Evolutionary conservation across 441 rosid species (phyloP).

Genomic region (Pelargonium exstipulatum): DNA sequence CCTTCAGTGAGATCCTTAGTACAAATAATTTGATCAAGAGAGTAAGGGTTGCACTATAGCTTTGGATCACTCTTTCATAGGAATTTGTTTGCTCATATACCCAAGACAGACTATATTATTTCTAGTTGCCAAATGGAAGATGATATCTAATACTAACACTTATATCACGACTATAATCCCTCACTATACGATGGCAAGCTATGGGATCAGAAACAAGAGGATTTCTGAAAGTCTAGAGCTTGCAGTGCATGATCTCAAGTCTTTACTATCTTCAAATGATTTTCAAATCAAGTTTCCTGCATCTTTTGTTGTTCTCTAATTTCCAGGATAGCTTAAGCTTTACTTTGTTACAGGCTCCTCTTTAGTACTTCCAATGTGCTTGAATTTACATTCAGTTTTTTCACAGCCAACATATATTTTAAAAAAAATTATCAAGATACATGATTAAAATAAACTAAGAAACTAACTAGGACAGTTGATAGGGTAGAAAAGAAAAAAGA

Average conservation of each 20-base stretch:
- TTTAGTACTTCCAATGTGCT: too few species aligned
- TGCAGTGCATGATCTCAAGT: not conserved
- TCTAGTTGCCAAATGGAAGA: not conserved
- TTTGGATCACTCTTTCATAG: not conserved
- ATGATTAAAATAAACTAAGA: not conserved
- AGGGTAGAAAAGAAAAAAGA: slow-evolving; percentile 1
- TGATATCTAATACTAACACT: not conserved
- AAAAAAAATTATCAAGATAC: not conserved
- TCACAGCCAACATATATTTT: too few species aligned
- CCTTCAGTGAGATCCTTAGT: not conserved
- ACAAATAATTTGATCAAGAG: not conserved
- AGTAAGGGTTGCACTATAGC: not conserved
- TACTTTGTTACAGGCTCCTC: too few species aligned
- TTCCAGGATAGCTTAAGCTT: not conserved
- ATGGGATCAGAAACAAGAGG: not conserved
- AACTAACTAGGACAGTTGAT: not conserved
- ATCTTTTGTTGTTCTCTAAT: not conserved
- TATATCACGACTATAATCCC: not conserved
- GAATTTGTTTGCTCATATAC: not conserved
- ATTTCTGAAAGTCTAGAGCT: not conserved
- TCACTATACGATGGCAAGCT: not conserved
- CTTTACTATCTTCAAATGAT: not conserved
- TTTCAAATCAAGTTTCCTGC: not conserved
- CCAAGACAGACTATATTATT: not conserved
- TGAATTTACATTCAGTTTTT: too few species aligned